Evolutionary conservation across 164 flowering plant species (phyloP), one percentile per base, ranked within the genome.

Genomic region (Sedum album): DNA sequence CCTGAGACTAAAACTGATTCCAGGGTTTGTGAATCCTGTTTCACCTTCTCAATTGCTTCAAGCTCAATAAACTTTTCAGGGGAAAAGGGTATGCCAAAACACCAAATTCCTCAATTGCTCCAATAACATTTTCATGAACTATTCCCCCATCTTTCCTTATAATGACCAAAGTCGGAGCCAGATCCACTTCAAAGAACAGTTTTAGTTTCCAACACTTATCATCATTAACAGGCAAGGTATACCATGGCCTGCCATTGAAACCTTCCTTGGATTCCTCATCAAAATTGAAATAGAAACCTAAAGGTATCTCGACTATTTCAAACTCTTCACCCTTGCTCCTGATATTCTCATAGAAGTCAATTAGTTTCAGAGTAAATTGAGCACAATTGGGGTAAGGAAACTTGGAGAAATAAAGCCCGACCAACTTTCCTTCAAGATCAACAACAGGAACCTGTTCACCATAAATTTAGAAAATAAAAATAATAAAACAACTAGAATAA

Each of bases 111-210:
- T 81, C 79, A 23, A 86, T 66, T 6, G 78, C 71, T 42, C 81
- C 85, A 49, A 68, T 85, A n/a, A 75, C 88, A 70, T 86, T 81
- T 1, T 74, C 17, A 25, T 81, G 73, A 13, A 86, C 48, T 38
- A 85, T 84, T 38, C 82, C 84, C 53, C 90, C 88, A 72, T 86
- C 86, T 3, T 77, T 79, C 9, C 85, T 87, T 57, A 86, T 73
- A 13, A 82, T 78, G 39, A 80, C 86, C 14, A 86, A 36, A n/a
- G 84, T 73, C 7, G 88, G 88, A 11, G 81, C 41, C 17, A 69
- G 68, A 13, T 60, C 10, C 10, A 86, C 72, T 71, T 81, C 84
- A 69, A 84, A 86, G 66, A 79, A 82, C 10, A 79, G 74, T 17
- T 20, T 60, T 60, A 83, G 67, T 62, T 83, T 83, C 53, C 61